Evolutionary conservation across 148 eudicot genomes (phyloP).

Genomic region (Cornus controversa): DNA sequence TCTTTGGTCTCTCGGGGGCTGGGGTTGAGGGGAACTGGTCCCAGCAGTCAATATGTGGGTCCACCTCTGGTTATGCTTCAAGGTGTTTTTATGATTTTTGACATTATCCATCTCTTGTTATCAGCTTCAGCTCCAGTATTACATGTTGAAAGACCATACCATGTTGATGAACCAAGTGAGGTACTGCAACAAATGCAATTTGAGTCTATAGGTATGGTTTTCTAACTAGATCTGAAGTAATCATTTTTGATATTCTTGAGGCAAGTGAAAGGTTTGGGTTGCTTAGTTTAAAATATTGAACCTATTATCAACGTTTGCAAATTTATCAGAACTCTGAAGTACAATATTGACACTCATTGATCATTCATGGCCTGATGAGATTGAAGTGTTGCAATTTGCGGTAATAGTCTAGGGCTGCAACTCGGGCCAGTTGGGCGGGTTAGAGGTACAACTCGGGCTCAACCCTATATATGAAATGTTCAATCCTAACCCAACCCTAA

Average conservation of each 20-base stretch:
- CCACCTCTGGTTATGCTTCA: background rate
- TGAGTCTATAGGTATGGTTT: constrained; percentile 55
- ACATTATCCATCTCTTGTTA: background rate
- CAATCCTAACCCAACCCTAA: too few relatives aligned
- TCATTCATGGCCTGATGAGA: background rate
- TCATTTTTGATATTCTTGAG: background rate
- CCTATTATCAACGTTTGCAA: background rate
- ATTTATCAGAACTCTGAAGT: background rate
- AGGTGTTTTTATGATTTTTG: background rate
- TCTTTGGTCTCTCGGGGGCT: too few relatives aligned
- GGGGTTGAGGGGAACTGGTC: background rate
- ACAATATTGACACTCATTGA: too few relatives aligned
- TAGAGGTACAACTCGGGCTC: too few relatives aligned
- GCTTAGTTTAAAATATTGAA: background rate
- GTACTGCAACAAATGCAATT: constrained; percentile 55
- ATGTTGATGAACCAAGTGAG: constrained; percentile 49
- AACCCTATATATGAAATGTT: too few relatives aligned
- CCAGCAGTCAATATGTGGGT: background rate
- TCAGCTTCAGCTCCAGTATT: constrained; percentile 19
- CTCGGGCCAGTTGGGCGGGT: too few relatives aligned
- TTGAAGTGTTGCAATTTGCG: background rate
- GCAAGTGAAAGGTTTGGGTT: background rate
- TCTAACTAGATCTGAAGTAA: background rate
- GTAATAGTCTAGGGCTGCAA: too few relatives aligned
- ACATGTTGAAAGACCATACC: constrained; percentile 42